Base-by-base conservation (phyloP, 768 basidiomycete species). In the Lentinula lateritia region DNA sequence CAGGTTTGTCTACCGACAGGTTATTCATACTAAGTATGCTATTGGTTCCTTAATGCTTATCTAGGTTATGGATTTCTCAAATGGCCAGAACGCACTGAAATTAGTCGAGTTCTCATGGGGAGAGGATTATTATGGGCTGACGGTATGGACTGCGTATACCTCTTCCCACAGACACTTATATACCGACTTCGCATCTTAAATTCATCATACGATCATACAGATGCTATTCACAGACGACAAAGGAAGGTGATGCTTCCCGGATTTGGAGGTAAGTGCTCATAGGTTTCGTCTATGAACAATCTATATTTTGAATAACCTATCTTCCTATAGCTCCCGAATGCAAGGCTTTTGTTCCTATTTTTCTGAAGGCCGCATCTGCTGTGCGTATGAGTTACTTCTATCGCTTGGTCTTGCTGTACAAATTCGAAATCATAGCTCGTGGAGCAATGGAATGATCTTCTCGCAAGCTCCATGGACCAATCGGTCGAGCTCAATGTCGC, bases 121-220 rank as follows among this genome's bases (percentile, higher is more conserved):
- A 75, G 79, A 16, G 83, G 83, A 3, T 71, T 84, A 39, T 72
- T 80, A 13, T 83, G 80, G 81, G 82, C 83, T 36, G 81, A 84
- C 66, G 80, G 83, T 79, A 69, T 53, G 70, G 61, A 52, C 50
- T 42, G 9, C 10, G 34, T 39, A 41, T 23, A 60, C 35, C 3
- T 16, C 18, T 46, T 36, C 57, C 36, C 20, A 3, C 59, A 50
- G 20, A 32, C 28, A 28, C 28, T 28, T 28, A 28, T 28, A 28
- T 28, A 28, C 28, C 28, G 3, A 28, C 28, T 28, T 23, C 23
- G 23, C 23, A 1, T 20, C 1, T 60, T 34, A 20, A 57, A 53
- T 59, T 35, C 9, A 56, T 46, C 50, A 50, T 41, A n/a, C 46
- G 23, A 48, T 13, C 41, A n/a, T 58, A 42, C 38, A 75, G 74